Conservation (phyloP, 345 rosid species). For the Trapa incisa region DNA sequence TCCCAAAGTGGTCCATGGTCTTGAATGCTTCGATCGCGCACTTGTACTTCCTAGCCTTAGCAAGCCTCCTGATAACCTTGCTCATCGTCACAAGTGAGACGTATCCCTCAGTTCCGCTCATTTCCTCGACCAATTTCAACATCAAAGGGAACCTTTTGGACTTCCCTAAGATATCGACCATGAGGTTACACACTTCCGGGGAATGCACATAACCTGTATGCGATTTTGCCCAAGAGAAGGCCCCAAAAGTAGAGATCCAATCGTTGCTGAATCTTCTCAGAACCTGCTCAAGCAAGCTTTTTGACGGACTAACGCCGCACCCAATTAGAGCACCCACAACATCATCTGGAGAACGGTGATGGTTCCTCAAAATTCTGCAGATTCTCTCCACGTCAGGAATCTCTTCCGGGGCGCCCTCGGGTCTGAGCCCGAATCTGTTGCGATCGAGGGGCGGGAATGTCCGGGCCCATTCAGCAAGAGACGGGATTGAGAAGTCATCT, state of each 20-base stretch:
- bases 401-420: conserved; percentile 9
- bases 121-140: conserved; percentile 55
- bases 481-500: conserved; percentile 70
- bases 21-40: conserved; percentile 54
- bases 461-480: conserved; percentile 51
- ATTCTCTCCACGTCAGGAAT: conserved; percentile 34
- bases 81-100: conserved; percentile 48
- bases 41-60: conserved; percentile 34
- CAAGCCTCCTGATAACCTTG: conserved; percentile 62
- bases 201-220: conserved; percentile 53
- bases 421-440: conserved; percentile 8
- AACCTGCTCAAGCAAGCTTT: conserved; percentile 33
- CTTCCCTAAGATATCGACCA: conserved; percentile 67
- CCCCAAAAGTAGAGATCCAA: conserved; percentile 49
- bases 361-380: conserved; percentile 31
- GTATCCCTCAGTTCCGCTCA: conserved; percentile 29
- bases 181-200: conserved; percentile 27
- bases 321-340: conserved; percentile 29
- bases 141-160: conserved; percentile 38
- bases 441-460: conserved; percentile 12
- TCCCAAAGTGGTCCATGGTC: conserved; percentile 43
- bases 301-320: conserved; percentile 26
- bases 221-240: conserved; percentile 71
- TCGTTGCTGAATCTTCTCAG: conserved; percentile 50
- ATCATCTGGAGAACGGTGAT: conserved; percentile 17